Percentiles rank a stretch among this genome's conserved stretches.
These are phyloP conservation scores for Tetrahymena malaccensis DNA, from an alignment of 73 alveolate species.

Conservation along the genomic window DNA sequence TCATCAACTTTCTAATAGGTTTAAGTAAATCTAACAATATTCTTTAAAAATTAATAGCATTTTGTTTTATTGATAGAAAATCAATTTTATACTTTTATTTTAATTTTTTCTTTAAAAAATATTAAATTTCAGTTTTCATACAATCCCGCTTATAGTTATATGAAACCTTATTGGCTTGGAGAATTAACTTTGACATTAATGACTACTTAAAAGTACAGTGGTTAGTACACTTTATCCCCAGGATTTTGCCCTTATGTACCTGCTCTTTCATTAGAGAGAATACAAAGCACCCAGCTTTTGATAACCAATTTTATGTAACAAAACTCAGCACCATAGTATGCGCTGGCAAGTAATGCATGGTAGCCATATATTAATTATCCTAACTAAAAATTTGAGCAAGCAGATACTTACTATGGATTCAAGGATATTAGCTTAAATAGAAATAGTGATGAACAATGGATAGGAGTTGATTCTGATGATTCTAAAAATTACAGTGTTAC, in stretches of 20 bases:
- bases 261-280: conserved; percentile 8
- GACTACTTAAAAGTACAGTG: conserved; percentile 22
- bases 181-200: conserved; percentile 25
- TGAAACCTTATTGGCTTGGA: conserved; percentile 42
- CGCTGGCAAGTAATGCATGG: conserved; percentile 6
- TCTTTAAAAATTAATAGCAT: too few species aligned
- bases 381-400: not conserved
- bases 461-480: not conserved
- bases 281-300: not conserved
- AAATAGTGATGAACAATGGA: conserved; percentile 25
- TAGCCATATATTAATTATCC: not conserved
- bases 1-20: conserved; percentile 25
- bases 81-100: too few species aligned
- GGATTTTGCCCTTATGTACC: conserved; percentile 44
- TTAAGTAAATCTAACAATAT: too few species aligned
- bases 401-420: not conserved
- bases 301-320: not conserved
- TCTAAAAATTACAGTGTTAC: not conserved
- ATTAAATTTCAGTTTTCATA: not conserved
- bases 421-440: conserved; percentile 10
- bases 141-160: conserved; percentile 40
- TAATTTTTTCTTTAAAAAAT: too few species aligned
- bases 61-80: too few species aligned
- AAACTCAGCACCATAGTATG: conserved; percentile 1
- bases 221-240: conserved; percentile 8